phyloP scores from a whole-genome alignment of 208 protist genomes.

The Vickermania spadyakhi region DNA sequence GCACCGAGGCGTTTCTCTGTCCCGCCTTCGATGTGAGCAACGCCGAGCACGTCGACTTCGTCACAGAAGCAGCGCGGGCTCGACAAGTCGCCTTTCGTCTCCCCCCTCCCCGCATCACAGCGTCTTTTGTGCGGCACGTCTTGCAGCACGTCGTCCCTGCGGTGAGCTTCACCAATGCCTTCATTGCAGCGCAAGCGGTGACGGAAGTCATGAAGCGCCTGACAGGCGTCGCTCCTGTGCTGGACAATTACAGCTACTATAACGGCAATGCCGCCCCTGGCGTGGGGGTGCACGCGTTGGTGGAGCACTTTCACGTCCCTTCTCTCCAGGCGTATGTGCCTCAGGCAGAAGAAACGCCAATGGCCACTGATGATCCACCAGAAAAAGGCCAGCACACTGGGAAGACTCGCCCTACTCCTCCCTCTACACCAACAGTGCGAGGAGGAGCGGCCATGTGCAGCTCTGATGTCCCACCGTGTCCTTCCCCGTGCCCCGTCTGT shows the following conservation, averaged over 20 bases:
- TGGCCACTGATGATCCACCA: too few relatives aligned
- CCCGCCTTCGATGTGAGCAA: slow-evolving; percentile 80
- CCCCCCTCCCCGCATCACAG: slow-evolving; percentile 77
- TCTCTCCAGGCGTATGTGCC: neutral
- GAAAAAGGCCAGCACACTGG: too few relatives aligned
- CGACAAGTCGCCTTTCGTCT: slow-evolving; percentile 91
- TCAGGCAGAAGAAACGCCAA: too few relatives aligned
- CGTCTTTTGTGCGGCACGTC: slow-evolving; percentile 89
- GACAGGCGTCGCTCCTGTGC: slow-evolving; percentile 40
- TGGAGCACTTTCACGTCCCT: neutral
- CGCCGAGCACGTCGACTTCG: slow-evolving; percentile 86
- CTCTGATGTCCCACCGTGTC: slow-evolving; percentile 8
- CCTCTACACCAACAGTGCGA: too few relatives aligned
- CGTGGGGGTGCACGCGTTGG: neutral
- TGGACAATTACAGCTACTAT: slow-evolving; percentile 94
- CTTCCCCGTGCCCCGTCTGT: slow-evolving; percentile 44
- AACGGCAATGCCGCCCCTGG: slow-evolving; percentile 54
- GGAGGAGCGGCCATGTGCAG: slow-evolving; percentile 16
- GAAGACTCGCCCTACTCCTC: too few relatives aligned
- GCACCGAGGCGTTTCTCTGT: neutral
- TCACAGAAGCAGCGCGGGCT: slow-evolving; percentile 55
- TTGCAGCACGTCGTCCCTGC: slow-evolving; percentile 99
- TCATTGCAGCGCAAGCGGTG: slow-evolving; percentile 90
- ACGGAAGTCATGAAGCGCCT: slow-evolving; percentile 92
- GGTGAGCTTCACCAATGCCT: slow-evolving; percentile 97